These are phyloP conservation scores for Pythium apleroticum DNA, from an alignment of 352 stramenopile species.

Conservation along the genomic window DNA sequence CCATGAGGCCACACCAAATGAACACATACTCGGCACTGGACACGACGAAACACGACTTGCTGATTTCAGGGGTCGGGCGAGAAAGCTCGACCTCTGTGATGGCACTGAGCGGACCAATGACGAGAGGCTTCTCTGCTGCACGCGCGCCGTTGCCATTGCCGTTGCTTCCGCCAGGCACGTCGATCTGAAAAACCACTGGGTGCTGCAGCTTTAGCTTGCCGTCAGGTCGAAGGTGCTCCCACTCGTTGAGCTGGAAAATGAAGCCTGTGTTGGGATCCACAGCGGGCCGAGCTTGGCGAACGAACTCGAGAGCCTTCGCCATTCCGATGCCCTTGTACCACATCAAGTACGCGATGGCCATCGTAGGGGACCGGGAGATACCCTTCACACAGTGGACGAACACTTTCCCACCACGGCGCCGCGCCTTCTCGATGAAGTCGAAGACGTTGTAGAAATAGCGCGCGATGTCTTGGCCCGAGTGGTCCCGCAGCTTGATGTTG, in stretches of 20 bases:
- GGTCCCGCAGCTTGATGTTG: conserved; percentile 85
- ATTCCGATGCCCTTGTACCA: conserved; percentile 83
- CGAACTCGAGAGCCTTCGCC: conserved; percentile 80
- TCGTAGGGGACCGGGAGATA: conserved; percentile 85
- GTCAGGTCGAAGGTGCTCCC: conserved; percentile 67
- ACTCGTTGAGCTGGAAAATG: conserved; percentile 89
- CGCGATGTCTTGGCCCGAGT: conserved; percentile 85
- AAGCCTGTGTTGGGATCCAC: conserved; percentile 88
- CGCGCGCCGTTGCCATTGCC: conserved; percentile 37
- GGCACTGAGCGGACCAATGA: conserved; percentile 54
- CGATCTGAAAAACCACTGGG: conserved; percentile 68
- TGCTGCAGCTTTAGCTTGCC: conserved; percentile 51
- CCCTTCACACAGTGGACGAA: conserved; percentile 89
- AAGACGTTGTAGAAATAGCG: conserved; percentile 88
- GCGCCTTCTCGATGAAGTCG: conserved; percentile 85
- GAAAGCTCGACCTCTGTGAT: conserved; percentile 57
- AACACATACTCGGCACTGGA: conserved; percentile 75
- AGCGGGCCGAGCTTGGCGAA: conserved; percentile 67
- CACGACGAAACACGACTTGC: conserved; percentile 67
- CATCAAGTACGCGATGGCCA: conserved; percentile 90
- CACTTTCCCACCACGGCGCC: conserved; percentile 62
- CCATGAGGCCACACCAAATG: conserved; percentile 75
- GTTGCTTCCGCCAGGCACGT: conserved; percentile 44
- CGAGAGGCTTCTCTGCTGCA: conserved; percentile 44
- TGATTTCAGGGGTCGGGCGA: conserved; percentile 53